Conservation (phyloP, 1,139 yeast genomes). For the Hanseniaspora uvarum region DNA sequence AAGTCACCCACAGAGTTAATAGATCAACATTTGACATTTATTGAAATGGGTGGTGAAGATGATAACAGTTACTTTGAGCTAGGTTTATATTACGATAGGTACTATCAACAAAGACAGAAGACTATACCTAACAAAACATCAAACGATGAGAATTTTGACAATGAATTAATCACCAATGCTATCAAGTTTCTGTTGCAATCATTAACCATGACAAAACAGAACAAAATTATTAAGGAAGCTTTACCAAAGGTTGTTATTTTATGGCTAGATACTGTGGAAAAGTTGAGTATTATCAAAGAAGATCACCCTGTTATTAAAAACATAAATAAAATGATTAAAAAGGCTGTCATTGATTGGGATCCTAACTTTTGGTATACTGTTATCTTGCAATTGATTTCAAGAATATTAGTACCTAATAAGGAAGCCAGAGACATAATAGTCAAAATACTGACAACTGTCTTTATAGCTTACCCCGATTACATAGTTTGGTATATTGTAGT, state of each 20-base stretch:
- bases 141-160: slow-evolving; percentile 38
- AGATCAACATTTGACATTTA: slow-evolving; percentile 54
- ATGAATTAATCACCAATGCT: slow-evolving; percentile 58
- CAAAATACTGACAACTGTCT: slow-evolving; percentile 46
- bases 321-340: slow-evolving; percentile 40
- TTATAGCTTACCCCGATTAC: slow-evolving; percentile 64
- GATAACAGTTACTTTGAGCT: slow-evolving; percentile 72
- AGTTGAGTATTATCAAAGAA: slow-evolving; percentile 19
- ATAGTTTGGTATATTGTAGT: slow-evolving; percentile 79
- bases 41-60: slow-evolving; percentile 50
- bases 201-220: slow-evolving; percentile 52
- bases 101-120: slow-evolving; percentile 48
- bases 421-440: slow-evolving; percentile 49
- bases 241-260: slow-evolving; percentile 80
- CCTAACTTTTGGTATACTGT: slow-evolving; percentile 72
- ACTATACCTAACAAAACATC: slow-evolving; percentile 25
- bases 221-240: slow-evolving; percentile 59
- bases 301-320: slow-evolving; percentile 24
- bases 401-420: slow-evolving; percentile 57
- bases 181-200: slow-evolving; percentile 58
- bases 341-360: slow-evolving; percentile 42
- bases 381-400: slow-evolving; percentile 72
- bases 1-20: slow-evolving; percentile 67
- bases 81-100: slow-evolving; percentile 69
- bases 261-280: slow-evolving; percentile 77